Evolutionary conservation across 163 green algal genomes (phyloP).

Genomic region (Chlamydomonas reinhardtii): DNA sequence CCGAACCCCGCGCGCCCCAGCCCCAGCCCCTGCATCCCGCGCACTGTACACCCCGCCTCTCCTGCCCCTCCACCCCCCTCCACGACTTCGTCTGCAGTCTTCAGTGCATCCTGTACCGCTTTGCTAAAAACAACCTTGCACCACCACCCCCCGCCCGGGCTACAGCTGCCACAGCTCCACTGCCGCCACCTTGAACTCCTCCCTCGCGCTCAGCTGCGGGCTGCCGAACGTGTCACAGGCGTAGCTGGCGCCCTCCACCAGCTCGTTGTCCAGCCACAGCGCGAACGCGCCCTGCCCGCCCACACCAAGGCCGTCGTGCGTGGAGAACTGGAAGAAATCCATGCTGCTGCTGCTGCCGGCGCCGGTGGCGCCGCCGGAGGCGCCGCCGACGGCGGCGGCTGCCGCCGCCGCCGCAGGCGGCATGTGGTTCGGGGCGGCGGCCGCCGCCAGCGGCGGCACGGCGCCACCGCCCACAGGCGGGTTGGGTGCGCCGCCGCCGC

Average conservation of each 20-base stretch:
- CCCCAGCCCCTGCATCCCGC: neutral
- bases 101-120: too few relatives aligned
- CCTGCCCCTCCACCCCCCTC: too few relatives aligned
- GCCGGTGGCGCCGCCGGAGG: neutral
- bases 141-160: too few relatives aligned
- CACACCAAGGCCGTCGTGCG: conserved; percentile 70
- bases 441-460: too few relatives aligned
- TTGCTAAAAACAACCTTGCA: too few relatives aligned
- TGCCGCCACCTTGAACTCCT: conserved; percentile 83
- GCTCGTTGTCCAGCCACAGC: conserved; percentile 79
- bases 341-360: conserved; percentile 48
- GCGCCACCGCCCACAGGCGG: too few relatives aligned
- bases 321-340: conserved; percentile 87
- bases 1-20: neutral
- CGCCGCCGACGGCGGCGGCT: neutral
- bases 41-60: too few relatives aligned
- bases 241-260: conserved; percentile 76
- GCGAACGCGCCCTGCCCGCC: conserved; percentile 81
- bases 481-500: too few relatives aligned
- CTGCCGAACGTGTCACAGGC: conserved; percentile 84
- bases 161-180: conserved; percentile 86
- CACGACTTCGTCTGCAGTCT: too few relatives aligned
- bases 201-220: conserved; percentile 72
- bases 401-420: neutral
- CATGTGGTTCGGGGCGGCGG: too few relatives aligned